Base-by-base conservation (phyloP, 495 filamentous ascomycete species). In the Hyphodiscus hymeniophilus region DNA sequence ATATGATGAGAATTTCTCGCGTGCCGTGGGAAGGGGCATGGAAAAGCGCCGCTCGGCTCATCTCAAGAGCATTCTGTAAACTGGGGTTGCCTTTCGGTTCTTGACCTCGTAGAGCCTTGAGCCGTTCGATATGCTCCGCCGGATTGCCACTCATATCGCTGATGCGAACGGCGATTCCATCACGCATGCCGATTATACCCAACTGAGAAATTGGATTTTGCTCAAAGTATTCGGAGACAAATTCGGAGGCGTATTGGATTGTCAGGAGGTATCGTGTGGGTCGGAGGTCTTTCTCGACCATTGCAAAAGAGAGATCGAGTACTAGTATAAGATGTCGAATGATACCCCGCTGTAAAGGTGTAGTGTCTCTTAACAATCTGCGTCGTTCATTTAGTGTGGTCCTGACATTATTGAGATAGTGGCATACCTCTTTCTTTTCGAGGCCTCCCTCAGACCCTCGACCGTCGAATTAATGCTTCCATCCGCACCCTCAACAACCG, bases 201-300 rank as follows among this genome's bases (percentile, higher is more conserved):
- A 98, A 73, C 60, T 98, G 94, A 23, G 87, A 92, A 63, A 98
- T 97, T n/a, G 92, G 92, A 51, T 98, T 98, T 63, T 98, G 92
- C 63, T 96, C 91, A 62, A 97, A 98, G 66, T 89, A 98, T 55
- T 96, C 94, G 38, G 81, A 75, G 31, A 96, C 84, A 62, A 95
- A 97, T 49, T 87, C 84, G 50, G 83, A 75, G 38, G 89, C 85
- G 68, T 90, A 94, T 55, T 81, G 81, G 50, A 96, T 74, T 7
- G 81, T 81, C 31, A 95, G 73, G 34, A 87, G 75, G 63, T 91
- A 89, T 26, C 91, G 78, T 16, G 77, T 95, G 5, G 92, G 92
- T 12, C 87, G 79, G 26, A 97, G 72, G 56, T 98, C 92, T 63
- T 96, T 97, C 66, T 97, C 92, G 12, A 77, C 66, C 92, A 98